These are phyloP conservation scores for Cryptosporidium baileyi DNA, from an alignment of 169 alveolate species.

Conservation along the genomic window DNA sequence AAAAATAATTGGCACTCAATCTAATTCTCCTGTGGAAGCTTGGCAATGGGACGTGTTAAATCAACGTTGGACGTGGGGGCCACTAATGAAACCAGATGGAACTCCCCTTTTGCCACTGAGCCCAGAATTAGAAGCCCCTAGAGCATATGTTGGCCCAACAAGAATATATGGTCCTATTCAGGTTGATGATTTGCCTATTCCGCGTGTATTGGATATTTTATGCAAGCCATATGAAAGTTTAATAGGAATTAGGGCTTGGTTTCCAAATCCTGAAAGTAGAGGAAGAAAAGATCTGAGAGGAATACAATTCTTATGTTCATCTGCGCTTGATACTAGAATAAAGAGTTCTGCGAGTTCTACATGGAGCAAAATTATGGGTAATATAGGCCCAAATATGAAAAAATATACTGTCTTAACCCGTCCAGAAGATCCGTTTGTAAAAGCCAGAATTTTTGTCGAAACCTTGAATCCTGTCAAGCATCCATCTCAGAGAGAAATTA, in stretches of 20 bases:
- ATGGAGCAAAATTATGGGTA: slow-evolving; percentile 67
- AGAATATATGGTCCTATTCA: slow-evolving; percentile 66
- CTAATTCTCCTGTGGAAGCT: neutral
- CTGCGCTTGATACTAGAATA: slow-evolving; percentile 22
- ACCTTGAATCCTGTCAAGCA: slow-evolving; percentile 64
- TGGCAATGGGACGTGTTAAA: slow-evolving; percentile 39
- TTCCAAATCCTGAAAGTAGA: slow-evolving; percentile 64
- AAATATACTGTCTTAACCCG: slow-evolving; percentile 52
- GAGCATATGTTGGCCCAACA: slow-evolving; percentile 60
- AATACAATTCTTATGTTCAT: slow-evolving; percentile 56
- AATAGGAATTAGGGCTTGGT: slow-evolving; percentile 69
- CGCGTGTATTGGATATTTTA: slow-evolving; percentile 49
- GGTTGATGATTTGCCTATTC: slow-evolving; percentile 59
- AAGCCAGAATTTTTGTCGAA: slow-evolving; percentile 47
- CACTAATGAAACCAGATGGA: slow-evolving; percentile 39
- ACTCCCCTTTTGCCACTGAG: slow-evolving; percentile 12
- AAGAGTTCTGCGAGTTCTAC: slow-evolving; percentile 18
- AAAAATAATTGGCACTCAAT: neutral
- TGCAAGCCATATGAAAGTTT: slow-evolving; percentile 63
- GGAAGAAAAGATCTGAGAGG: slow-evolving; percentile 67
- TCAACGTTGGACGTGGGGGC: slow-evolving; percentile 62
- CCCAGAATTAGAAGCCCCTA: slow-evolving; percentile 66
- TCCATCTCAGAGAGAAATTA: slow-evolving; percentile 19
- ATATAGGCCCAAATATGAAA: slow-evolving; percentile 46
- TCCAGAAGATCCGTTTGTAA: slow-evolving; percentile 63